These are phyloP conservation scores for Naegleria fowleri DNA, from an alignment of 208 protist genomes.

Conservation along the genomic window DNA sequence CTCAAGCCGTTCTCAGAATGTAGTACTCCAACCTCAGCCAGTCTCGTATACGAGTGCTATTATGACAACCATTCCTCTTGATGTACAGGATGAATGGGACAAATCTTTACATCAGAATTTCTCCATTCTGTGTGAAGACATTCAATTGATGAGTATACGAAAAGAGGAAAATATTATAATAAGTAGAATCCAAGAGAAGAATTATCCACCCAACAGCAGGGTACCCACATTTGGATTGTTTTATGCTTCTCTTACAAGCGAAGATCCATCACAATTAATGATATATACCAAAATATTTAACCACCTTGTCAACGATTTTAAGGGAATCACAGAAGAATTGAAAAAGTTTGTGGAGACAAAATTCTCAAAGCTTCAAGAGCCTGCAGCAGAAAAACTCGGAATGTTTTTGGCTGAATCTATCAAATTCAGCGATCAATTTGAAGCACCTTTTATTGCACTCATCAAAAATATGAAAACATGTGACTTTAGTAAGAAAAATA, in stretches of 20 bases:
- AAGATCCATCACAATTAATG: background rate
- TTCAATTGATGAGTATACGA: background rate
- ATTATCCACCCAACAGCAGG: background rate
- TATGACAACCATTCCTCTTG: background rate
- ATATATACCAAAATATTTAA: conserved; percentile 38
- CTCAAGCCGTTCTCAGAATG: background rate
- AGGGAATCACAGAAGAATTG: conserved; percentile 32
- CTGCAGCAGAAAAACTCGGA: conserved; percentile 18
- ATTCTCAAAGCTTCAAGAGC: conserved; percentile 47
- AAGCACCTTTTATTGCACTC: conserved; percentile 35
- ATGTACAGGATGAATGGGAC: background rate
- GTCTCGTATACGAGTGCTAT: background rate
- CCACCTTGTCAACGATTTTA: conserved; percentile 31
- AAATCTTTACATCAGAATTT: background rate
- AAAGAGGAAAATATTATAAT: background rate
- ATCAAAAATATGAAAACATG: conserved; percentile 46
- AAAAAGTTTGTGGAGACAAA: conserved; percentile 41
- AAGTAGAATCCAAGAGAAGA: background rate
- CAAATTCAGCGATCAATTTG: background rate
- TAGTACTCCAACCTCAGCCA: background rate
- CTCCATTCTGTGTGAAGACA: background rate
- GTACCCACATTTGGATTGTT: conserved; percentile 37
- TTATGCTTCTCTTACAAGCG: conserved; percentile 38
- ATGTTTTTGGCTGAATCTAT: background rate
- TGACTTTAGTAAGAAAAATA: conserved; percentile 41